These are phyloP conservation scores for Quercus alba DNA, from an alignment of 306 rosid species.

Conservation along the genomic window DNA sequence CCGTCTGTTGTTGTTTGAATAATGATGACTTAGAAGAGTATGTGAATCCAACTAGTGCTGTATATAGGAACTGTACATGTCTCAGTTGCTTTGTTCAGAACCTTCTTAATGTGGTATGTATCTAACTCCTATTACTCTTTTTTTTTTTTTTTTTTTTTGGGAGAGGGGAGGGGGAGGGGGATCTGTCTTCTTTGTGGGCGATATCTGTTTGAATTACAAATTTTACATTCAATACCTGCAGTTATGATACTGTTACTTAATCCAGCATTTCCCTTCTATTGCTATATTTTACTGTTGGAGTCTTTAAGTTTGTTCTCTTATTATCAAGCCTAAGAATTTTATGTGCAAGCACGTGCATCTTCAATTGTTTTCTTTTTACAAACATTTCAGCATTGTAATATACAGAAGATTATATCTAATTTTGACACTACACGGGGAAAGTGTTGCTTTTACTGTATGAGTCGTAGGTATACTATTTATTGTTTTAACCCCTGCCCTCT, in stretches of 20 bases:
- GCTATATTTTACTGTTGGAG: conserved; percentile 1
- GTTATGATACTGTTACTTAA: not conserved
- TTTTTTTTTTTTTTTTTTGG: not conserved
- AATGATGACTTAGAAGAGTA: conserved; percentile 70
- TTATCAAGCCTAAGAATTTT: conserved; percentile 5
- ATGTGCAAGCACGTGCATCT: conserved; percentile 8
- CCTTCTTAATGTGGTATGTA: conserved; percentile 67
- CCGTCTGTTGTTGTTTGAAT: conserved; percentile 88
- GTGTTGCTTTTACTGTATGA: not conserved
- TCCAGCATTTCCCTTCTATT: not conserved
- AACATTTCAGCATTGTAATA: not conserved
- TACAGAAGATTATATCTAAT: not conserved
- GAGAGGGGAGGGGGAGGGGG: not conserved
- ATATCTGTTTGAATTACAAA: not conserved
- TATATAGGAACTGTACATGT: conserved; percentile 73
- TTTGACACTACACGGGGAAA: not conserved
- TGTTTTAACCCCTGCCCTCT: not conserved
- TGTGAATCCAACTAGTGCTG: conserved; percentile 75
- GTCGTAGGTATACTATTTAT: not conserved
- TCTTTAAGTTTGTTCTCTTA: not conserved
- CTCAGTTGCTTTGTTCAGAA: conserved; percentile 74
- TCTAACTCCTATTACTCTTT: not conserved
- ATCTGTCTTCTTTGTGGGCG: not conserved
- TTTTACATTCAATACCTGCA: not conserved
- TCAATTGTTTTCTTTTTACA: not conserved